phyloP scores from a whole-genome alignment of 352 stramenopile genomes.

The Phytophthora multivora region DNA sequence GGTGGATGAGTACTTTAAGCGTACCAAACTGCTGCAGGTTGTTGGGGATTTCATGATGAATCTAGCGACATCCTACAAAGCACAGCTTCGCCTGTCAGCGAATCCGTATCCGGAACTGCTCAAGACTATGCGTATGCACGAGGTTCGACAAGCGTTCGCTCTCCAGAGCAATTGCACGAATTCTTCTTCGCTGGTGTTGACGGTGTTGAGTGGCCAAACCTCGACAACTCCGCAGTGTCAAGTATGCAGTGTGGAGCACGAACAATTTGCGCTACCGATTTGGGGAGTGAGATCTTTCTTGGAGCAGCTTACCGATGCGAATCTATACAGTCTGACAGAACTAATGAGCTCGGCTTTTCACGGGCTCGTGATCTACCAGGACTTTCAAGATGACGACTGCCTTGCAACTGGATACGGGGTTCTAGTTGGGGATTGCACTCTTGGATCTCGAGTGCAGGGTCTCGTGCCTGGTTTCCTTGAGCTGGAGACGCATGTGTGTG shows the following conservation, averaged over 20 bases:
- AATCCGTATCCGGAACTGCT: slow-evolving; percentile 50
- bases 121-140: slow-evolving; percentile 30
- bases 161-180: slow-evolving; percentile 6
- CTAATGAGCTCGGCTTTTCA: slow-evolving; percentile 11
- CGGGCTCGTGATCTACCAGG: slow-evolving; percentile 9
- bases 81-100: slow-evolving; percentile 33
- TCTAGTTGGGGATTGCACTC: slow-evolving; percentile 30
- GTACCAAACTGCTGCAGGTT: slow-evolving; percentile 45
- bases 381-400: slow-evolving; percentile 38
- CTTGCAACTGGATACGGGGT: slow-evolving; percentile 21
- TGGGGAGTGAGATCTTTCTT: slow-evolving; percentile 33
- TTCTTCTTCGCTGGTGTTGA: slow-evolving; percentile 9
- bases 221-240: slow-evolving; percentile 3
- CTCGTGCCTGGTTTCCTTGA: slow-evolving; percentile 15
- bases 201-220: slow-evolving; percentile 19
- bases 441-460: slow-evolving; percentile 7
- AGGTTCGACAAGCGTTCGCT: slow-evolving; percentile 32
- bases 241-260: slow-evolving; percentile 26
- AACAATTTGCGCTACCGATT: slow-evolving; percentile 28
- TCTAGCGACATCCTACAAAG: slow-evolving; percentile 35
- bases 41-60: slow-evolving; percentile 34
- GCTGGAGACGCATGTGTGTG: slow-evolving; percentile 46
- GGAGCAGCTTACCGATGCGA: slow-evolving; percentile 21
- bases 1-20: slow-evolving; percentile 49
- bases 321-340: slow-evolving; percentile 19